Conservation (phyloP, 371 early-diverging fungal species). For the Mucor lusitanicus region DNA sequence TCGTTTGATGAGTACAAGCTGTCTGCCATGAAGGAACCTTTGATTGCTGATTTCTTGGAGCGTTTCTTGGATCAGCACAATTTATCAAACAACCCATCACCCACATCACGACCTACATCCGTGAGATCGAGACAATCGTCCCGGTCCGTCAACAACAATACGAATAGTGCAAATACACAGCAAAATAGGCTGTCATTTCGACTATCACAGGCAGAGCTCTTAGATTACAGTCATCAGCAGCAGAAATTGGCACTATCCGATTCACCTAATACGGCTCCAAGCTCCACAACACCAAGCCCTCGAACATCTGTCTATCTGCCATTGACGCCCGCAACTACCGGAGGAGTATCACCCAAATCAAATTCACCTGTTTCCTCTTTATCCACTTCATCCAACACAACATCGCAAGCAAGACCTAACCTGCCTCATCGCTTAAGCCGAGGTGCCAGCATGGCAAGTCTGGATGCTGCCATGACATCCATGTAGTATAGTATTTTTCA, state of each 20-base stretch:
- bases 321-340: background rate
- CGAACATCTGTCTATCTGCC: background rate
- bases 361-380: background rate
- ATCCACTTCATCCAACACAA: background rate
- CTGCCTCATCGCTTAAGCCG: conserved; percentile 22
- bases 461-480: conserved; percentile 31
- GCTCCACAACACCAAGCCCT: background rate
- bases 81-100: conserved; percentile 18
- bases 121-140: conserved; percentile 22
- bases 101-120: conserved; percentile 7
- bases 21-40: conserved; percentile 83
- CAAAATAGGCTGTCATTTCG: conserved; percentile 6
- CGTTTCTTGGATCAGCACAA: conserved; percentile 67
- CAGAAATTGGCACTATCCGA: background rate
- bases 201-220: conserved; percentile 36
- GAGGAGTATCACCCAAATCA: background rate
- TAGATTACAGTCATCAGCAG: conserved; percentile 29
- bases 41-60: conserved; percentile 79
- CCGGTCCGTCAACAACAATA: background rate
- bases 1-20: conserved; percentile 80
- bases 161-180: background rate
- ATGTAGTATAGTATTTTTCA: conserved; percentile 2
- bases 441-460: conserved; percentile 30
- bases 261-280: background rate
- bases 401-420: background rate